Percentiles rank a stretch among this genome's conserved stretches.
Conservation (phyloP, 2,329 filamentous ascomycete species). For the Clathrospora elynae region DNA sequence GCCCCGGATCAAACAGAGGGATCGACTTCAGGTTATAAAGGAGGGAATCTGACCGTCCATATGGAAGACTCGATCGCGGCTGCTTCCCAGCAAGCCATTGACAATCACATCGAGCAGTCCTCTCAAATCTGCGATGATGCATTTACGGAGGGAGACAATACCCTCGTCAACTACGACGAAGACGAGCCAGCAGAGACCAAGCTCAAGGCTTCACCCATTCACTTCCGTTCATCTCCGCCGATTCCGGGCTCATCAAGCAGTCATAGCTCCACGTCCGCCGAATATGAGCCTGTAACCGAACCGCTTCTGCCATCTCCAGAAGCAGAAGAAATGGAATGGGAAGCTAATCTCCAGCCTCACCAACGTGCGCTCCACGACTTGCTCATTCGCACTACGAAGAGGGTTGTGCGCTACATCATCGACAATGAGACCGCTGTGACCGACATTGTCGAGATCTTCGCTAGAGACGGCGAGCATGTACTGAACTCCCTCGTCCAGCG, state of each 20-base stretch:
- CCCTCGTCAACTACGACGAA: slow-evolving; percentile 11
- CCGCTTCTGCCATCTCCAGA: slow-evolving; percentile 26
- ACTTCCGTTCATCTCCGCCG: slow-evolving; percentile 34
- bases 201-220: slow-evolving; percentile 11
- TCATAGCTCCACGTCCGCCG: slow-evolving; percentile 37
- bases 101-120: slow-evolving; percentile 5
- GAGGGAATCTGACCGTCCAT: too few relatives aligned
- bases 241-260: slow-evolving; percentile 27
- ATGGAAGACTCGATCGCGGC: slow-evolving; percentile 6
- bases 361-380: slow-evolving; percentile 48
- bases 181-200: neutral
- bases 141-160: slow-evolving; percentile 15
- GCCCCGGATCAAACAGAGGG: too few relatives aligned
- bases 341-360: slow-evolving; percentile 45
- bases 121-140: slow-evolving; percentile 1
- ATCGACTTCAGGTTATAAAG: too few relatives aligned
- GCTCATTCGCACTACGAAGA: slow-evolving; percentile 50
- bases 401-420: slow-evolving; percentile 53
- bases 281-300: slow-evolving; percentile 22
- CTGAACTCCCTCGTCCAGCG: slow-evolving; percentile 50
- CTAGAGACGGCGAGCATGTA: slow-evolving; percentile 50
- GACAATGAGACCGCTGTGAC: slow-evolving; percentile 53
- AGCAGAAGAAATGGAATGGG: slow-evolving; percentile 47
- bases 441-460: slow-evolving; percentile 53
- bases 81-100: slow-evolving; percentile 14